Base-by-base conservation (phyloP, 2,329 filamentous ascomycete genomes). In the Nakataea oryzae region DNA sequence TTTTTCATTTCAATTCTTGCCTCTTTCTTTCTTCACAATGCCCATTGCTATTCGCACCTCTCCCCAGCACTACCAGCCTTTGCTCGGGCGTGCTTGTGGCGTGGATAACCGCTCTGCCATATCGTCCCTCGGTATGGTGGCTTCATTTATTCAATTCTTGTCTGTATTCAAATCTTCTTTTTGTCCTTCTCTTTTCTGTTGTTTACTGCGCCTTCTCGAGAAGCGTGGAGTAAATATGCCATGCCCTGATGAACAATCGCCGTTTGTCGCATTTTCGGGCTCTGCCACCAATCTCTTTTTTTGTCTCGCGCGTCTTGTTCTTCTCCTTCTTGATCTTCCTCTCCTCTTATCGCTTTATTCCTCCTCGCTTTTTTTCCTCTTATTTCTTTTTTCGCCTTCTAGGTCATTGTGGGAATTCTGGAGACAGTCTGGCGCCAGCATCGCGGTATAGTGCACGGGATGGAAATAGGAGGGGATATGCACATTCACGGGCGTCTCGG, bases 1-100 rank as follows among this genome's bases (percentile, higher is more conserved):
- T 56, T 70, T 67, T 64, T 66, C 58, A n/a, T 63, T 60, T 47
- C 28, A 65, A 61, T 61, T 60, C 27, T 32, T 59, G 57, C 30
- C 60, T 62, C 47, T 61, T 50, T 58, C 55, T 63, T 60, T 29
- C 41, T 24, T 55, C 11, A 3, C 14, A 2, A 21, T 14, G 9
- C 9, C 34, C 34, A 12, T 21, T 50, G 21, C 9, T 50, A 50
- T 41, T 41, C 41, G 11, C 17, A 6, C n/a, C 30, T 50, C 21
- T 17, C 21, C 17, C 11, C n/a, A 9, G 41, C 41, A 21, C 17
- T 8, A n/a, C 17, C 21, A n/a, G 7, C 9, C 17, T n/a, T 21
- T n/a, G 3, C 7, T 8, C 41, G 8, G 41, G 21, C 41, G n/a
- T 50, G 41, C 41, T 50, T 8, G 21, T 3, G 41, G 41, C n/a